Evolutionary conservation across 257 asterid genomes (phyloP).

Genomic region (Schizonepeta tenuifolia): DNA sequence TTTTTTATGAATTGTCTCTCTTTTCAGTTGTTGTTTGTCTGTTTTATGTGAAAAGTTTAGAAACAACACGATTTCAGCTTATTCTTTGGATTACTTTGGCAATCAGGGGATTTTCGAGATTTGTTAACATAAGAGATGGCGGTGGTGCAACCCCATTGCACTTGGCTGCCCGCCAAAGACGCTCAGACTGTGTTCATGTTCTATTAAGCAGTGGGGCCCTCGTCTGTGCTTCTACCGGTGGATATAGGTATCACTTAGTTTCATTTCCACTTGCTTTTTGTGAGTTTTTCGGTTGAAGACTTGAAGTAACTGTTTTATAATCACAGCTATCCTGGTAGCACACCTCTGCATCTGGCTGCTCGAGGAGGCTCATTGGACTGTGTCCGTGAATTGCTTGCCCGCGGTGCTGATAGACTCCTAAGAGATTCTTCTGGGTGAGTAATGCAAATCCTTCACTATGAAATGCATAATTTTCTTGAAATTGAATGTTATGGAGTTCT

Average conservation of each 20-base stretch:
- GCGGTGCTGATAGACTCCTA: slow-evolving; percentile 83
- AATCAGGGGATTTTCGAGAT: slow-evolving; percentile 81
- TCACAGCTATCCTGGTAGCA: slow-evolving; percentile 67
- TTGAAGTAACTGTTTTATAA: slow-evolving; percentile 5
- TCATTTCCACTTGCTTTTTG: slow-evolving; percentile 14
- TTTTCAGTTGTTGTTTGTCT: background rate
- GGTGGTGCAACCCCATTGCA: slow-evolving; percentile 88
- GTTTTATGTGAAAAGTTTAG: background rate
- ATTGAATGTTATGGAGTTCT: too few species aligned
- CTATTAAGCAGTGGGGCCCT: slow-evolving; percentile 74
- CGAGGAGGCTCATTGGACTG: slow-evolving; percentile 83
- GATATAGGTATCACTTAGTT: slow-evolving; percentile 57
- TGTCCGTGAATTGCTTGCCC: slow-evolving; percentile 76
- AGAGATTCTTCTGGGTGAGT: slow-evolving; percentile 79
- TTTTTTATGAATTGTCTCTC: background rate
- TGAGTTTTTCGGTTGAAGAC: background rate
- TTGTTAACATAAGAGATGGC: slow-evolving; percentile 75
- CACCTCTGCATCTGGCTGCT: slow-evolving; percentile 91
- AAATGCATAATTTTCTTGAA: slow-evolving; percentile 3
- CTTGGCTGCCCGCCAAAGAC: slow-evolving; percentile 79
- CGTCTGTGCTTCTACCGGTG: slow-evolving; percentile 71
- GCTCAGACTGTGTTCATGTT: slow-evolving; percentile 63
- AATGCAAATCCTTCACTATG: background rate
- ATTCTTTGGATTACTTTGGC: slow-evolving; percentile 31
- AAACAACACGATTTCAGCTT: background rate